These are phyloP conservation scores for Mycena sp. DNA, from an alignment of 1,284 basidiomycete genomes.

Conservation along the genomic window DNA sequence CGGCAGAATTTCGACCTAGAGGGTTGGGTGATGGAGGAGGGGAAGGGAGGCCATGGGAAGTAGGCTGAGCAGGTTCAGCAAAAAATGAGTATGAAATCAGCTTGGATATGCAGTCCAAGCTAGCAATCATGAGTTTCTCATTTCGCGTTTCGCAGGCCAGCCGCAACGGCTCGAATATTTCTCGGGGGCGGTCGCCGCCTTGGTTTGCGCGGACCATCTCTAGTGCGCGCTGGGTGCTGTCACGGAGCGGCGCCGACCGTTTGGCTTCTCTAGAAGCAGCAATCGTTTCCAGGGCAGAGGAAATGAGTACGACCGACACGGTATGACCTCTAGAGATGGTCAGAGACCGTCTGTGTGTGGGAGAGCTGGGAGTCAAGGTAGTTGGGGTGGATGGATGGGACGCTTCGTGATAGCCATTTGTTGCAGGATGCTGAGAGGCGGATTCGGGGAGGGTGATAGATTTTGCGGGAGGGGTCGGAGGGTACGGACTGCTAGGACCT, in stretches of 20 bases:
- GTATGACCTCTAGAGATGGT: conserved; percentile 77
- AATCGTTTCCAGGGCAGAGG: conserved; percentile 89
- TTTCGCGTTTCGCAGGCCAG: conserved; percentile 93
- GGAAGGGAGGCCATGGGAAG: conserved; percentile 57
- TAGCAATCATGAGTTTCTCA: conserved; percentile 93
- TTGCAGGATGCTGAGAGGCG: background rate
- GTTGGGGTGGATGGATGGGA: conserved; percentile 4
- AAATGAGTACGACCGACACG: conserved; percentile 83
- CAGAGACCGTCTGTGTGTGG: conserved; percentile 57
- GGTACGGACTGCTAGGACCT: conserved; percentile 24
- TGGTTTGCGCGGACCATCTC: conserved; percentile 82
- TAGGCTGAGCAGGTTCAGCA: conserved; percentile 65
- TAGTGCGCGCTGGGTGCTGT: conserved; percentile 84
- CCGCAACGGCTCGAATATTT: conserved; percentile 92
- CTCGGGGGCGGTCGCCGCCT: conserved; percentile 77
- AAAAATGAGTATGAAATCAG: conserved; percentile 97
- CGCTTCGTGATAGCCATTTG: conserved; percentile 24
- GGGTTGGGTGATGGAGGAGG: conserved; percentile 77
- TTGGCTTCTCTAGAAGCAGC: conserved; percentile 91
- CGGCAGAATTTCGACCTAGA: conserved; percentile 51
- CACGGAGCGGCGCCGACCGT: conserved; percentile 81
- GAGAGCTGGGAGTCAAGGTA: conserved; percentile 13
- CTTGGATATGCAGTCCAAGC: conserved; percentile 95
- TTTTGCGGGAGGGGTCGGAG: conserved; percentile 30
- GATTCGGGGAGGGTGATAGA: conserved; percentile 10